Base-by-base conservation (phyloP, 495 filamentous ascomycete species). In the Aspergillus homomorphus region DNA sequence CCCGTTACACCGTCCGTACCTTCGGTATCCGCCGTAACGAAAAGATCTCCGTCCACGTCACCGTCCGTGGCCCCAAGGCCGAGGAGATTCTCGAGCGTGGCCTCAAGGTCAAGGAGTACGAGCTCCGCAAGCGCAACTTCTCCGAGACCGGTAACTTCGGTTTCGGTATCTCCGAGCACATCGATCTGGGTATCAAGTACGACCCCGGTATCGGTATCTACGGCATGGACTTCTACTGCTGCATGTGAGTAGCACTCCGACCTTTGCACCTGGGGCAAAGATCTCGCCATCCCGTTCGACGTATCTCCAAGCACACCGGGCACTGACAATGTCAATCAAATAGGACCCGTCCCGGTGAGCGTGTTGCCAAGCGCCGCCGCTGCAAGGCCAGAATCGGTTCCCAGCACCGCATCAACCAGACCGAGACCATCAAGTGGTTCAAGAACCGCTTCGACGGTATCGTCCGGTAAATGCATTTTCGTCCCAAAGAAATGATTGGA, bases 21-120 rank as follows among this genome's bases (percentile, higher is more conserved):
- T 99, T 99, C 84, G 95, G 95, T 88, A 99, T 99, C 85, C 93
- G 95, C 74, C 91, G 94, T 89, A 98, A 98, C 87, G 94, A 98
- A 78, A 98, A 98, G 88, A 98, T 98, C 72, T 84, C 95, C 64
- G 95, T 99, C 59, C 95, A 99, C 82, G 95, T 99, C 73, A 99
- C 95, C 74, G 92, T 99, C 80, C 94, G 95, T 73, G 95, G 95
- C 67, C 91, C 95, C 80, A 99, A 99, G 87, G 95, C 95, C 60
- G 95, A 99, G 86, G 95, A 99, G 81, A 99, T 99, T 72, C 87
- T 99, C 71, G 95, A 99, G 89, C 92, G 95, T 82, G 95, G 95
- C 72, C 87, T 99, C 69, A 98, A 98, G 87, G 95, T 99, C 85
- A 99, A 99, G 91, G 94, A 98, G 81, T 99, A 98, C 83, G 95